Base-by-base conservation (phyloP, 768 basidiomycete species). In the Wakefieldia striispora region DNA sequence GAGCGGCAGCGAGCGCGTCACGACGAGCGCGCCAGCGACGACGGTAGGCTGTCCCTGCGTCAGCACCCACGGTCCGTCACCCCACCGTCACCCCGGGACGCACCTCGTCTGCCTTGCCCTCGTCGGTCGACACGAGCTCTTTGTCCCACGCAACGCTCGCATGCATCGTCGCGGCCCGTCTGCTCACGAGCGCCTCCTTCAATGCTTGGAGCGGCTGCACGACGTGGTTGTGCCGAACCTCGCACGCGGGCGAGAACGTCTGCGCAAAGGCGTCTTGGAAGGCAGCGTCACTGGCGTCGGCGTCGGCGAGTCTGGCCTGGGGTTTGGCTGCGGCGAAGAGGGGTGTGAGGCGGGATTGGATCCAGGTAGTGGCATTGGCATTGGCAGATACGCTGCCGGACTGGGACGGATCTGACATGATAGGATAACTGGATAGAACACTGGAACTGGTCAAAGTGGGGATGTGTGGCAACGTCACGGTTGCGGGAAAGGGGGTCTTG, bases 1-100 rank as follows among this genome's bases (percentile, higher is more conserved):
- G 50, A 75, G 71, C 38, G 69, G 72, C 39, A 75, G 46, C 3
- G 65, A 63, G 20, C 72, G 73, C 23, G 70, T 73, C 40, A 74
- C 64, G 51, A 71, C 56, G 34, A 75, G 63, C 41, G 60, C 55
- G 1, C 77, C 76, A 4, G 72, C 69, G 3, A 78, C 70, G 40
- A 75, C 63, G 4, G 65, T 60, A 2, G 59, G 58, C 73, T 75
- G 19, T 11, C 8, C 14, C 19, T 27, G 4, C 20, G 13, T 14
- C 33, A 24, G n/a, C 20, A n/a, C n/a, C n/a, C n/a, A n/a, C n/a
- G n/a, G 23, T 16, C 26, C 17, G 35, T 26, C 19, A 13, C 11
- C 23, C 8, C n/a, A 11, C 24, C 6, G 9, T 3, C 20, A 3
- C 19, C 21, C 3, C 20, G 17, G 2, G 17, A 53, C 64, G 43